These are phyloP conservation scores for Schizochytrium sp. DNA, from an alignment of 108 stramenopile species.

Conservation along the genomic window DNA sequence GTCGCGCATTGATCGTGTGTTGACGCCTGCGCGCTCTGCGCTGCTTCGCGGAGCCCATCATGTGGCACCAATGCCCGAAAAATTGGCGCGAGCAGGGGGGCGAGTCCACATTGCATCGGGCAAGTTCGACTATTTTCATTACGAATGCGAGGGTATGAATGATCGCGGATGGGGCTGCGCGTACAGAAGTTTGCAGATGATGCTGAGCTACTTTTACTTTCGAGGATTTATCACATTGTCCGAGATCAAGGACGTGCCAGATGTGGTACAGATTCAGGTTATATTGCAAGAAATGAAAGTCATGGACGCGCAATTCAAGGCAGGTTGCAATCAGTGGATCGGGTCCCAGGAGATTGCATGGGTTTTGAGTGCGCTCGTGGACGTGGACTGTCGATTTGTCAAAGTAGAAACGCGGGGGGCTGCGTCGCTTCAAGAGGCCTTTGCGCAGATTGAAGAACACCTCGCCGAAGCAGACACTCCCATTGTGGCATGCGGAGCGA, in stretches of 20 bases:
- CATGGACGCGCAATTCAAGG: neutral
- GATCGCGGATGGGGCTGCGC: conserved; percentile 2
- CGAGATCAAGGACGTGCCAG: neutral
- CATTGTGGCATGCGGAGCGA: neutral
- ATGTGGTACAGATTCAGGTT: neutral
- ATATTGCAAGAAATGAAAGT: neutral
- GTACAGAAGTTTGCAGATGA: neutral
- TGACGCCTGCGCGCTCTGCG: too few relatives aligned
- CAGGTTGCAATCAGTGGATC: neutral
- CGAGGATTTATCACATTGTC: neutral
- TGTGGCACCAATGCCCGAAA: too few relatives aligned
- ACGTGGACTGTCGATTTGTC: neutral
- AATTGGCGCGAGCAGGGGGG: too few relatives aligned
- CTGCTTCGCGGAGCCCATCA: too few relatives aligned
- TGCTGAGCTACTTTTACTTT: neutral
- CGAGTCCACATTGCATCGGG: neutral
- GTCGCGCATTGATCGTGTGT: too few relatives aligned
- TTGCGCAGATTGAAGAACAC: neutral
- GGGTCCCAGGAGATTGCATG: neutral
- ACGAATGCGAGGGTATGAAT: neutral
- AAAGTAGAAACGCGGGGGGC: neutral
- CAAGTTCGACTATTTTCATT: neutral
- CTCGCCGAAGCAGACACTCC: neutral
- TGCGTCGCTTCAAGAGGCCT: neutral
- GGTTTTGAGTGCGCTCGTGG: neutral